Conservation (phyloP, 1,284 basidiomycete species). For the Xerocomus amazonicus region DNA sequence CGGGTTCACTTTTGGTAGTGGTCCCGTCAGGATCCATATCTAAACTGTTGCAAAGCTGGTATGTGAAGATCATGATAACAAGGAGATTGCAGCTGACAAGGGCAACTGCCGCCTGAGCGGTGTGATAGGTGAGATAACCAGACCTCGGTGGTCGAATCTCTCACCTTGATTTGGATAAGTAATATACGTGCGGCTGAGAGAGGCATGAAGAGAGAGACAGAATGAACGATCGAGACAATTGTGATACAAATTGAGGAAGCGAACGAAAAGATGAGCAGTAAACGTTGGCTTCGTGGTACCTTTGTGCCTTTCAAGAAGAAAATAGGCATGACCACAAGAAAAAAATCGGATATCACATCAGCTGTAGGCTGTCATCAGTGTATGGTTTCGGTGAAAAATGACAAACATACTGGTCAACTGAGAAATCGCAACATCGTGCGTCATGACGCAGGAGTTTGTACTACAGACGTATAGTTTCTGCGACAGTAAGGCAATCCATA, state of each 20-base stretch:
- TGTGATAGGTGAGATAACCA: background rate
- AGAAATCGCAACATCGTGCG: conserved; percentile 5
- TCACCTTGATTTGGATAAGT: conserved; percentile 21
- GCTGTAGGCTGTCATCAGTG: conserved; percentile 6
- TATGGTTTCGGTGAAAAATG: background rate
- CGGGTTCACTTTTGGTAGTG: background rate
- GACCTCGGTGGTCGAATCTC: background rate
- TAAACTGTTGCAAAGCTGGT: conserved; percentile 6
- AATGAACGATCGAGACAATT: conserved; percentile 10
- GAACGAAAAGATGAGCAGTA: conserved; percentile 19
- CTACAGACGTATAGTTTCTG: conserved; percentile 10
- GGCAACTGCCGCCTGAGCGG: conserved; percentile 15
- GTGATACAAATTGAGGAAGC: conserved; percentile 21
- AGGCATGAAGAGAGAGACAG: conserved; percentile 5
- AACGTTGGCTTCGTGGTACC: conserved; percentile 11
- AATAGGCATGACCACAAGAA: conserved; percentile 14
- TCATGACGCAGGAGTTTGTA: background rate
- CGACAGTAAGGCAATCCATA: conserved; percentile 11
- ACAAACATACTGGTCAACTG: conserved; percentile 14
- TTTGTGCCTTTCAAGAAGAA: conserved; percentile 14
- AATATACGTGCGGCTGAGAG: conserved; percentile 1
- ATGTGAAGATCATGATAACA: conserved; percentile 15
- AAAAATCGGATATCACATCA: conserved; percentile 29
- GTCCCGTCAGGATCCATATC: conserved; percentile 4
- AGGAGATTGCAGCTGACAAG: conserved; percentile 23